A percentile compares a stretch with the other conserved stretches of the same genome.
Conservation (phyloP, 768 basidiomycete genomes). For the Serendipita indica region DNA sequence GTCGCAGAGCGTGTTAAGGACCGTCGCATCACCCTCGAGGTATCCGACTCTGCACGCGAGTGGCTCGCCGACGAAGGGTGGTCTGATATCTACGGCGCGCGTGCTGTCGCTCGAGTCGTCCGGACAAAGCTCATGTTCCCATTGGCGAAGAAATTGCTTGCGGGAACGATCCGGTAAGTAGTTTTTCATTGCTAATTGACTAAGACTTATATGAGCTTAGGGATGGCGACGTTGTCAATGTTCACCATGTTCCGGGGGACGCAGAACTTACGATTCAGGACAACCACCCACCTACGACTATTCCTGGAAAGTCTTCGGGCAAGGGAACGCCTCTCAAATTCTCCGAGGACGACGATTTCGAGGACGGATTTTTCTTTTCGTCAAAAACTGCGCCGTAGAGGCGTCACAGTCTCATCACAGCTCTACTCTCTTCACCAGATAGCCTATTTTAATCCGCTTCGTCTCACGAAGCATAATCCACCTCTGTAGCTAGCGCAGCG, state of each 20-base stretch:
- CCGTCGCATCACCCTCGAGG: constrained; percentile 55
- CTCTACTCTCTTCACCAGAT: too few relatives aligned
- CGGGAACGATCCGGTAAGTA: constrained; percentile 56
- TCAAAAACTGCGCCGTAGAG: background rate
- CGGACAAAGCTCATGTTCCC: constrained; percentile 69
- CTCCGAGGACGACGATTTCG: constrained; percentile 6
- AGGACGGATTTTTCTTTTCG: constrained; percentile 6
- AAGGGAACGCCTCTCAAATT: constrained; percentile 5
- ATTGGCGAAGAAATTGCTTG: constrained; percentile 63
- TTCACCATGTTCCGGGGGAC: constrained; percentile 33
- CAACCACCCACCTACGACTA: constrained; percentile 33
- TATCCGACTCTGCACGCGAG: constrained; percentile 41
- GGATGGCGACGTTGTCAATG: constrained; percentile 52
- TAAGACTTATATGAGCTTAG: constrained; percentile 20
- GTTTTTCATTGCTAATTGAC: constrained; percentile 14
- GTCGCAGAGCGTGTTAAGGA: constrained; percentile 49
- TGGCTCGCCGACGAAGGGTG: constrained; percentile 70
- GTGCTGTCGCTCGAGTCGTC: constrained; percentile 78
- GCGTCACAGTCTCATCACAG: background rate
- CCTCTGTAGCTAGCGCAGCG: background rate
- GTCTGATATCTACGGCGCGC: constrained; percentile 73
- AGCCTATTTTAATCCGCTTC: too few relatives aligned
- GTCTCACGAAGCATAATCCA: too few relatives aligned
- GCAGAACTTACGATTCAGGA: constrained; percentile 40
- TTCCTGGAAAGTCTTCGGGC: background rate